Base-by-base conservation (phyloP, 2,329 filamentous ascomycete species). In the Sporothrix sp. region DNA sequence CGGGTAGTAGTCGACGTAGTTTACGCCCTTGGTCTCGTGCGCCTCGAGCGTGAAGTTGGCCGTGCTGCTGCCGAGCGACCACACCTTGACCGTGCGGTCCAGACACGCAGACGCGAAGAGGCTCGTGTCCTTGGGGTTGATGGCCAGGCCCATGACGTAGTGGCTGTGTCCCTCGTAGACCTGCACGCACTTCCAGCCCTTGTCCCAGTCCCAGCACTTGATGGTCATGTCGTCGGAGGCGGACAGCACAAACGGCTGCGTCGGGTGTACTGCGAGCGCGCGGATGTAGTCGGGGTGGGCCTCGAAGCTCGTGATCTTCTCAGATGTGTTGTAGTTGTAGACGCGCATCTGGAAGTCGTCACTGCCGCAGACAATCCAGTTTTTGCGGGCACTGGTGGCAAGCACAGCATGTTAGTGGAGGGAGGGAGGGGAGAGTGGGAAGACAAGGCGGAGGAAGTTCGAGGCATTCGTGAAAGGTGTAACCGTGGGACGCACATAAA, bases 201-300 rank as follows among this genome's bases (percentile, higher is more conserved):
- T 94, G 61, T 98, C 93, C 93, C 93, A 98, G 66, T 98, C 90
- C 90, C 93, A 98, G 46, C 96, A 76, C 76, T 93, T 95, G 65
- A 96, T 95, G 52, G 89, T 95, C 89, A 95, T 95, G 66, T 96
- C 90, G 84, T 96, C 90, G 57, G 87, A 93, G 57, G 93, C 93
- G 50, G 93, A 98, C 54, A 98, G 76, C 48, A 97, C 87, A 63
- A 96, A 97, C 1, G 93, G 90, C 65, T 95, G 89, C 39, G 89
- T 89, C 13, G 93, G 93, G 67, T 98, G 93, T 33, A 98, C 87
- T 57, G 84, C 88, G 60, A 98, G 96, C 46, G 93, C 90, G 61
- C 93, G 87, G 65, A 98, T 97, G 65, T 98, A 98, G 69, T 98
- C 93, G 54, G 93, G 93, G 66, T 98, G 93, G 47, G 90, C 91